Conservation (phyloP, 2,329 filamentous ascomycete genomes). For the Aspergillus persii region DNA sequence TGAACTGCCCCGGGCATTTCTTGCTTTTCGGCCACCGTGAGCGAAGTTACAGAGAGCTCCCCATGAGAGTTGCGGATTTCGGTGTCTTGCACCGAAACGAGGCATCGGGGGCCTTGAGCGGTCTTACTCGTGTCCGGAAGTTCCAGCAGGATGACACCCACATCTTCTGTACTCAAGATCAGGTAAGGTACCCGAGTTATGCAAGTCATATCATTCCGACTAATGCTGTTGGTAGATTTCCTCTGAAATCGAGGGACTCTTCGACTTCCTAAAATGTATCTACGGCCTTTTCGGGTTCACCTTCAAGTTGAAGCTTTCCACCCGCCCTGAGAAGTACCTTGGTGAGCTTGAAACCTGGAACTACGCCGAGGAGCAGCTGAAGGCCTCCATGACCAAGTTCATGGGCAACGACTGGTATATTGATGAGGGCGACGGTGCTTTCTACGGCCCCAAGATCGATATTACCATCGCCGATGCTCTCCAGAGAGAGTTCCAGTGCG, state of each 20-base stretch:
- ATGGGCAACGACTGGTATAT: constrained; percentile 75
- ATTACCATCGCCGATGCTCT: constrained; percentile 90
- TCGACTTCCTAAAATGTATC: constrained; percentile 80
- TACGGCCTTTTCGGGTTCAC: constrained; percentile 82
- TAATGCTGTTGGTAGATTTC: constrained; percentile 48
- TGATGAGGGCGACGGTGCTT: constrained; percentile 93
- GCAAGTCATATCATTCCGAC: background rate
- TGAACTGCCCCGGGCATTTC: constrained; percentile 97
- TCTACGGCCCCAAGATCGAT: constrained; percentile 98
- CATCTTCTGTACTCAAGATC: constrained; percentile 86
- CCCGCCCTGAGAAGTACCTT: constrained; percentile 82
- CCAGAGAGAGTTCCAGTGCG: constrained; percentile 80
- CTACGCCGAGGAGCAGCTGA: constrained; percentile 77
- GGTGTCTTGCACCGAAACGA: constrained; percentile 95
- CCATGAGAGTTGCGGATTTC: constrained; percentile 91
- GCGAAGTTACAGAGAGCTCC: constrained; percentile 84
- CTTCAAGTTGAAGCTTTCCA: constrained; percentile 94
- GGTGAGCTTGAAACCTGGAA: constrained; percentile 87
- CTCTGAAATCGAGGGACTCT: constrained; percentile 75
- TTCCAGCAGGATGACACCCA: constrained; percentile 98
- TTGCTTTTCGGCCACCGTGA: constrained; percentile 80
- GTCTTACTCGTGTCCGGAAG: constrained; percentile 84
- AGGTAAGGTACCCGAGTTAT: constrained; percentile 42
- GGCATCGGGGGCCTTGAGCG: constrained; percentile 84
- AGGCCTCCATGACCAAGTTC: constrained; percentile 76